Percentiles rank a stretch among this genome's conserved stretches.
These are phyloP conservation scores for Fabrea salina DNA, from an alignment of 169 alveolate species.

Conservation along the genomic window DNA sequence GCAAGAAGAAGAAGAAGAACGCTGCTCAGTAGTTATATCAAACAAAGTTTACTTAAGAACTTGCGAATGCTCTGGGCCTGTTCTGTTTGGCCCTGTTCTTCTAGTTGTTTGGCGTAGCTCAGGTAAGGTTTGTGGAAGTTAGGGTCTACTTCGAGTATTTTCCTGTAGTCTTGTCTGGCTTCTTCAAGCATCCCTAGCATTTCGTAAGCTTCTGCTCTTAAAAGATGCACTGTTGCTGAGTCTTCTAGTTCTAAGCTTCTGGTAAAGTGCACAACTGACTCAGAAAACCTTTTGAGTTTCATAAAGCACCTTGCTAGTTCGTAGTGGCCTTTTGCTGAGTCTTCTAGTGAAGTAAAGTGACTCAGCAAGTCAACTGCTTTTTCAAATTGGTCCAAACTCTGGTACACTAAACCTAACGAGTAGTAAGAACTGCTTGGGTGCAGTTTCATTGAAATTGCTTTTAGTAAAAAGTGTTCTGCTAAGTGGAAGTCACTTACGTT, in stretches of 20 bases:
- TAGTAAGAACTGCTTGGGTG: neutral
- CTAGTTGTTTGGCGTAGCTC: neutral
- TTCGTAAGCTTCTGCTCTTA: conserved; percentile 26
- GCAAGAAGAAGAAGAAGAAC: too few species aligned
- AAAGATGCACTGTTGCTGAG: neutral
- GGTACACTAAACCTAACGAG: conserved; percentile 5
- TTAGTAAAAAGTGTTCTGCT: neutral
- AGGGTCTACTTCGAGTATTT: neutral
- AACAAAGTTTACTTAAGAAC: too few species aligned
- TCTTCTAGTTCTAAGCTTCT: neutral
- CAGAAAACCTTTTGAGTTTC: neutral
- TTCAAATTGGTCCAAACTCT: neutral
- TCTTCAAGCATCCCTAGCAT: neutral
- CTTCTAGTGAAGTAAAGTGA: neutral
- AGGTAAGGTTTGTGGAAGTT: conserved; percentile 11
- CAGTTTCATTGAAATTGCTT: neutral
- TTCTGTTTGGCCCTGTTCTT: too few species aligned
- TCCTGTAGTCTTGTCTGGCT: conserved; percentile 8
- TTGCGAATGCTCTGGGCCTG: too few species aligned
- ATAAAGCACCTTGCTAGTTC: conserved; percentile 12
- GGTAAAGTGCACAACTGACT: neutral
- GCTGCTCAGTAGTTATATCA: too few species aligned
- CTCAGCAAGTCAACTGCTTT: neutral
- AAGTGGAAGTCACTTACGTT: neutral
- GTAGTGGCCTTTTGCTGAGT: conserved; percentile 2